Evolutionary conservation across 768 basidiomycete species (phyloP), one percentile per base, ranked within the genome.

Genomic region (Pulveroboletus sp.): DNA sequence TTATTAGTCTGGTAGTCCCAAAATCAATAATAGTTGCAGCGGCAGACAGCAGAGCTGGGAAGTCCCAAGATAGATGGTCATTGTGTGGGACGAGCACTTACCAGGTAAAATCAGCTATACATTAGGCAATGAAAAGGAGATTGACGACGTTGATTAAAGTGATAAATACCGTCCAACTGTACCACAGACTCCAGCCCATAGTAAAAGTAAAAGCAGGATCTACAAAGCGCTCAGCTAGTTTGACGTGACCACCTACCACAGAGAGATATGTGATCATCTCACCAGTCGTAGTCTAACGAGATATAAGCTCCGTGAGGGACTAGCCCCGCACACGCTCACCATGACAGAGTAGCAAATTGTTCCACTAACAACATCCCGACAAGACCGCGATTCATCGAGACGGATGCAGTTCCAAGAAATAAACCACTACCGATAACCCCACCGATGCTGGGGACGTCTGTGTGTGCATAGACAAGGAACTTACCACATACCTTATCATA

Each of bases 1-100:
- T 74, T 70, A 51, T 65, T 74, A 39, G 72, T 56, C 15, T 58
- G 47, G 3, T 50, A 46, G 47, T 68, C 66, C 74, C 75, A 77
- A 55, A 79, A 48, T 69, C 57, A 53, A 81, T 74, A 30, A 81
- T 59, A 12, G 78, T 72, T 15, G 79, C 72, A 1, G 77, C 77
- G 2, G 77, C 77, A 15, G 73, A 70, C 1, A 78, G 55, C 57
- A 76, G 77, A 12, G 75, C 73, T 49, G 15, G 8, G 33, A 18
- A 24, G 40, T 6, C 18, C 5, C 51, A 12, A 54, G 9, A 21
- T 3, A 18, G 8, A 17, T 3, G 8, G 30, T 17, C 6, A 7
- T 24, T 32, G 3, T 8, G n/a, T n/a, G 28, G 21, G 8, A 10
- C 17, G 14, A 40, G n/a, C n/a, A 28, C 46, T 14, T 39, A 62